Conservation (phyloP, 73 alveolate genomes). For the Paramecium tetraurelia region DNA sequence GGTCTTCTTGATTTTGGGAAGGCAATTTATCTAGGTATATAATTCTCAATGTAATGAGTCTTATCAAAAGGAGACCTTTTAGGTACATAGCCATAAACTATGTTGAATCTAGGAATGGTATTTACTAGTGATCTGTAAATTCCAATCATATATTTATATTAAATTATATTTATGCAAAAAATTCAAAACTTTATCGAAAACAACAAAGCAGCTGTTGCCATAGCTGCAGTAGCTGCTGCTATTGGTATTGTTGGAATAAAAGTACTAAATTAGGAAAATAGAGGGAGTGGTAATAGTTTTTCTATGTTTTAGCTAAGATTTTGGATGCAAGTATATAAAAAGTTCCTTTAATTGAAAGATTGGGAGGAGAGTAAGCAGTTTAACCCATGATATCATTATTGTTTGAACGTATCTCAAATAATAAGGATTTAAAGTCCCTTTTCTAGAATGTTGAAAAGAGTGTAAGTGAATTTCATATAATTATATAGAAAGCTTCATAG, state of each 20-base stretch:
- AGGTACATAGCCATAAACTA: constrained; percentile 17
- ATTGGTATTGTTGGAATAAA: background rate
- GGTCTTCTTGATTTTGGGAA: constrained; percentile 42
- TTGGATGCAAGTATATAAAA: constrained; percentile 5
- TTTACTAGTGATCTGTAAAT: background rate
- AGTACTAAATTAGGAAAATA: background rate
- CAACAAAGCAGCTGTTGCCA: background rate
- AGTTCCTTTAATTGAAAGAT: background rate
- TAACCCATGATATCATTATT: background rate
- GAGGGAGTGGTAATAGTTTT: background rate
- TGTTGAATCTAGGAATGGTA: background rate
- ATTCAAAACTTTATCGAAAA: background rate
- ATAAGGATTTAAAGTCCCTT: background rate
- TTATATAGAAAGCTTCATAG: background rate
- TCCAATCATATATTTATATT: background rate
- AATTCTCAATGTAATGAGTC: constrained; percentile 37
- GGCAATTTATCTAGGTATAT: background rate
- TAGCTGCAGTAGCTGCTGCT: background rate
- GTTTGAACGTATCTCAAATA: background rate
- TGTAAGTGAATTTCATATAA: background rate
- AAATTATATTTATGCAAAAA: background rate
- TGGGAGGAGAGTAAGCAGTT: background rate
- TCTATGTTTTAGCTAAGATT: background rate
- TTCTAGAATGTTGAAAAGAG: background rate
- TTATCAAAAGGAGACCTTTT: constrained; percentile 37